Percentiles rank a stretch among this genome's conserved stretches.
Conservation (phyloP, 257 asterid species). For the Rubia yunnanensis region DNA sequence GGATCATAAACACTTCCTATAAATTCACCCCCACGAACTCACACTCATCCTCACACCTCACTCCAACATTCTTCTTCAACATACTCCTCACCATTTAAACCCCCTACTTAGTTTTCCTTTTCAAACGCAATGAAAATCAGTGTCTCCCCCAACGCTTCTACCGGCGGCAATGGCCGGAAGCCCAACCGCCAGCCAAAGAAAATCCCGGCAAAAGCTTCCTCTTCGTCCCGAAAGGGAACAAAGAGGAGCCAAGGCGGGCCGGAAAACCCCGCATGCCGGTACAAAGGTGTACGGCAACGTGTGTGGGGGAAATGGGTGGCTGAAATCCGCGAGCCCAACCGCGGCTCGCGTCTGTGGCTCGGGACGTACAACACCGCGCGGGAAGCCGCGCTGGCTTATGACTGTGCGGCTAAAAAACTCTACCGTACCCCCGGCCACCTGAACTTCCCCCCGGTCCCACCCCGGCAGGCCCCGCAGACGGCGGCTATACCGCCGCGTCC, state of each 20-base stretch:
- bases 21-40: no score
- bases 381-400: conserved; percentile 22
- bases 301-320: conserved; percentile 97
- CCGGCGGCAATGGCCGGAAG: no score
- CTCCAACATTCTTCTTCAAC: no score
- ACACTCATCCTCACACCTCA: no score
- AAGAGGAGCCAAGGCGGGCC: conserved; percentile 94
- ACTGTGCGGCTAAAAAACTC: conserved; percentile 16
- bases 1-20: no score
- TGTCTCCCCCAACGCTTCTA: no score
- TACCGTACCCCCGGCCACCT: conserved; percentile 11
- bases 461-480: neutral
- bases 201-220: conserved; percentile 57
- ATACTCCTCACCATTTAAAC: no score
- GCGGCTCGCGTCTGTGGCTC: conserved; percentile 74
- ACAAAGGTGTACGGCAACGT: conserved; percentile 78
- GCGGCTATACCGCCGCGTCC: neutral
- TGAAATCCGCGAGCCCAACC: conserved; percentile 80
- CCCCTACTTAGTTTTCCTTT: no score
- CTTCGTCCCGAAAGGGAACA: no score
- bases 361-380: conserved; percentile 74
- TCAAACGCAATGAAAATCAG: no score
- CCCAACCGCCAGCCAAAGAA: no score
- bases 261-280: conserved; percentile 58
- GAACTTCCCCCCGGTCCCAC: conserved; percentile 12